Evolutionary conservation across 805 yeast genomes (phyloP).

Genomic region (Pichia rugopelliculosa): DNA sequence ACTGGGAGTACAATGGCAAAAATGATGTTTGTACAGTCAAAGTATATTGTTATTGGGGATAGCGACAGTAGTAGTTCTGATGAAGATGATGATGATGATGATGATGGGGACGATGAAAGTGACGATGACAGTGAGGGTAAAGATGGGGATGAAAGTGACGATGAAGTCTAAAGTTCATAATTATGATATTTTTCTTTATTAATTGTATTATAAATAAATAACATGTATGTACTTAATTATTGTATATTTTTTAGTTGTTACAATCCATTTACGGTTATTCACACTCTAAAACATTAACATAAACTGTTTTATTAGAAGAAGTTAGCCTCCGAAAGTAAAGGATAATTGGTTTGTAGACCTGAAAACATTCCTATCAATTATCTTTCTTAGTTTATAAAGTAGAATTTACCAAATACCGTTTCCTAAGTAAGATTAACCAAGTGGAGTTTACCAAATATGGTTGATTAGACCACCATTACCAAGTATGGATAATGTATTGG

Average conservation of each 20-base stretch:
- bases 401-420: too few relatives aligned
- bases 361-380: too few relatives aligned
- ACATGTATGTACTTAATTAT: not conserved
- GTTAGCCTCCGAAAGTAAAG: too few relatives aligned
- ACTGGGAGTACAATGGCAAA: slow-evolving; percentile 50
- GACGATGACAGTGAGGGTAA: slow-evolving; percentile 10
- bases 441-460: too few relatives aligned
- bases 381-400: too few relatives aligned
- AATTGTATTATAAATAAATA: not conserved
- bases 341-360: too few relatives aligned
- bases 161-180: not conserved
- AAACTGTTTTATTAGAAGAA: too few relatives aligned
- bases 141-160: slow-evolving; percentile 1
- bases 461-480: too few relatives aligned
- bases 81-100: slow-evolving; percentile 19
- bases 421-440: too few relatives aligned
- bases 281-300: too few relatives aligned
- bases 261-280: too few relatives aligned
- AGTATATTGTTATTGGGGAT: slow-evolving; percentile 30
- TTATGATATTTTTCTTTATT: not conserved
- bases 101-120: slow-evolving; percentile 2
- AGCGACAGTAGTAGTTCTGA: slow-evolving; percentile 18
- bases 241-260: not conserved
- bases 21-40: slow-evolving; percentile 70
- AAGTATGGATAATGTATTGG: too few relatives aligned